A percentile compares a stretch with the other conserved stretches of the same genome.
phyloP scores from a whole-genome alignment of 148 eudicot genomes.

The Tetragonia tetragonoides region DNA sequence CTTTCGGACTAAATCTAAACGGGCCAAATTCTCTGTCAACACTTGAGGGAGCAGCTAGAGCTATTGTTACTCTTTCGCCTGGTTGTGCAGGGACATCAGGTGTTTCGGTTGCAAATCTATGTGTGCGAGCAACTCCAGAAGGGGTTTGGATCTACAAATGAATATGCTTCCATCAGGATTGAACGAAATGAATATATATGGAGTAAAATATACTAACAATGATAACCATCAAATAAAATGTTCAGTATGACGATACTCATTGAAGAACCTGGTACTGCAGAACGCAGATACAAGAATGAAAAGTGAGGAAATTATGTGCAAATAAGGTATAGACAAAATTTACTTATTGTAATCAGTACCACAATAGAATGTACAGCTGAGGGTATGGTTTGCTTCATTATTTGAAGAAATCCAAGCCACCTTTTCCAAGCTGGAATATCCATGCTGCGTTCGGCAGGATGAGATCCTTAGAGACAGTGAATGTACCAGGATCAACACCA shows the following conservation, averaged over 20 bases:
- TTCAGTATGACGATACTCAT: neutral
- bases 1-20: constrained; percentile 66
- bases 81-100: constrained; percentile 91
- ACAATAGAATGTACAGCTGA: constrained; percentile 93
- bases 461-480: constrained; percentile 92
- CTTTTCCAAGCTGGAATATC: constrained; percentile 97
- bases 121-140: constrained; percentile 80
- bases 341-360: constrained; percentile 37
- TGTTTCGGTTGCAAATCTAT: constrained; percentile 90
- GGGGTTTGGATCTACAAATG: constrained; percentile 79
- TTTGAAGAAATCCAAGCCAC: constrained; percentile 71
- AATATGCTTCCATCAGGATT: constrained; percentile 6
- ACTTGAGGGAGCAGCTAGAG: constrained; percentile 83
- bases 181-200: neutral
- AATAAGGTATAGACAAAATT: neutral
- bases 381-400: constrained; percentile 63
- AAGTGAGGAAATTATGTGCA: neutral
- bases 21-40: constrained; percentile 82
- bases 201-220: neutral
- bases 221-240: neutral
- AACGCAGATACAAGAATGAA: neutral
- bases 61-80: constrained; percentile 94
- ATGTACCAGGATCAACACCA: constrained; percentile 74
- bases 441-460: constrained; percentile 99
- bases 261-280: neutral